phyloP scores from a whole-genome alignment of 768 basidiomycete species.

The Pseudohyphozyma bogoriensis region DNA sequence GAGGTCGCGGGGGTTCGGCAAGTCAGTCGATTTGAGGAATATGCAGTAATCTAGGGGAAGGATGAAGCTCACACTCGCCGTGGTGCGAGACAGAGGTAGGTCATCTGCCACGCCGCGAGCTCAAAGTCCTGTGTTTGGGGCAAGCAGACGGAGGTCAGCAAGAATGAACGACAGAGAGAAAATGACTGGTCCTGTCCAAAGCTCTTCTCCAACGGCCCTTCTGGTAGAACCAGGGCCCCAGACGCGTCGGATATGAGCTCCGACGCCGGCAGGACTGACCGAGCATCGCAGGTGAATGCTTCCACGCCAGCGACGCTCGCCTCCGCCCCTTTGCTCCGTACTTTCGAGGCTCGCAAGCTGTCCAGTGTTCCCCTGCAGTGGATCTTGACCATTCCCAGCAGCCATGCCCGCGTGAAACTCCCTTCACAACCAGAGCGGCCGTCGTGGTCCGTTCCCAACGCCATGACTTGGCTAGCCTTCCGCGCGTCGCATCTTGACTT shows the following conservation, averaged over 20 bases:
- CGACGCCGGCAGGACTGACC: not conserved
- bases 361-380: not conserved
- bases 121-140: constrained; percentile 69
- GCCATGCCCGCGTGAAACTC: too few species aligned
- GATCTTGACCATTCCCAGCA: too few species aligned
- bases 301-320: not conserved
- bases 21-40: not conserved
- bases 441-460: not conserved
- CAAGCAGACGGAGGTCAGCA: not conserved
- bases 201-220: not conserved
- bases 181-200: too few species aligned
- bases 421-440: not conserved
- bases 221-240: too few species aligned
- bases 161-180: too few species aligned
- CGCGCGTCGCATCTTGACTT: not conserved
- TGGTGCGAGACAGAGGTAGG: constrained; percentile 84
- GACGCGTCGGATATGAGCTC: not conserved
- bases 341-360: not conserved
- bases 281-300: not conserved
- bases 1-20: not conserved
- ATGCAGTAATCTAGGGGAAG: not conserved
- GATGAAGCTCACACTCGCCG: constrained; percentile 64
- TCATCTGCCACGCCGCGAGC: constrained; percentile 88
- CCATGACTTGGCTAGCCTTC: not conserved
- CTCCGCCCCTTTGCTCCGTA: not conserved